Conservation (phyloP, 805 yeast genomes). For the Clavispora fructus region DNA sequence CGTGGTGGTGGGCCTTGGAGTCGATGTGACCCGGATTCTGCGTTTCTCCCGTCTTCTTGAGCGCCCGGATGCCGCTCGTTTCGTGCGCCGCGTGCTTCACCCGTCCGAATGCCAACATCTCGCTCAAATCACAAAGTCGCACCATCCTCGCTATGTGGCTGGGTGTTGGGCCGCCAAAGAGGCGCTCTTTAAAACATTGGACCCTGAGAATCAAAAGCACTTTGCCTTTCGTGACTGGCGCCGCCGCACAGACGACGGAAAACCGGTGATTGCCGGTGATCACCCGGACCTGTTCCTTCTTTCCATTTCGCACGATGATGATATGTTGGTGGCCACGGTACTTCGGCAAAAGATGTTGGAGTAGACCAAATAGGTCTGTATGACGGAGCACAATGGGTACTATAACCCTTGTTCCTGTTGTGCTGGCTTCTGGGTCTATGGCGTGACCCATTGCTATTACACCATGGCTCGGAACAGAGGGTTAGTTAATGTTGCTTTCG, state of each 20-base stretch:
- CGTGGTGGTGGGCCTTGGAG: slow-evolving; percentile 45
- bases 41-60: slow-evolving; percentile 42
- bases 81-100: slow-evolving; percentile 46
- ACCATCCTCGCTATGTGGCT: slow-evolving; percentile 37
- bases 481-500: too few species aligned
- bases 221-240: slow-evolving; percentile 62
- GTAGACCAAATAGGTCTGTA: too few species aligned
- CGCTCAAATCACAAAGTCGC: slow-evolving; percentile 4
- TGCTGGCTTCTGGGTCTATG: too few species aligned
- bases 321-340: slow-evolving; percentile 51
- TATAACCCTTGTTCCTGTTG: too few species aligned
- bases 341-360: slow-evolving; percentile 28
- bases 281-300: slow-evolving; percentile 45
- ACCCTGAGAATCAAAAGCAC: slow-evolving; percentile 39
- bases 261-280: slow-evolving; percentile 39
- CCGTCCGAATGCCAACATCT: slow-evolving; percentile 39
- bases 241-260: slow-evolving; percentile 38
- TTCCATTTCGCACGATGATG: slow-evolving; percentile 64
- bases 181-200: slow-evolving; percentile 62
- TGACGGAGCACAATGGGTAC: too few species aligned
- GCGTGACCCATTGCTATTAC: too few species aligned
- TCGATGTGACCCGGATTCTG: slow-evolving; percentile 46
- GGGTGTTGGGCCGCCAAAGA: slow-evolving; percentile 72
- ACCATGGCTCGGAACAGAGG: too few species aligned
- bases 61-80: slow-evolving; percentile 16